Evolutionary conservation across 208 protist species (phyloP).

Genomic region (Trichomonas tenax): DNA sequence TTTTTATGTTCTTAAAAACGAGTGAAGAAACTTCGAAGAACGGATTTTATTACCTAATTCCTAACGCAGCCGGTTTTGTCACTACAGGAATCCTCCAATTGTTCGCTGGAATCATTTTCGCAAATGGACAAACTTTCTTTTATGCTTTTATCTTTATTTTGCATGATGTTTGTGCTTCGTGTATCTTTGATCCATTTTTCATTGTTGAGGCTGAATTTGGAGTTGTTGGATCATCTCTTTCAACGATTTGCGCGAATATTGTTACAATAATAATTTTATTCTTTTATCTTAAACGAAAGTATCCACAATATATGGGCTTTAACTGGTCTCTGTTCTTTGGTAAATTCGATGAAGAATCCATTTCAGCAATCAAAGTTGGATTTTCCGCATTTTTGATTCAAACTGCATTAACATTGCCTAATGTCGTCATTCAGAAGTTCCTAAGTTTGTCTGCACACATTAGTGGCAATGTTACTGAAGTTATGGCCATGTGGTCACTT

Average conservation of each 20-base stretch:
- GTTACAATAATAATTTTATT: not conserved
- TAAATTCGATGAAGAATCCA: not conserved
- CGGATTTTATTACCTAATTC: not conserved
- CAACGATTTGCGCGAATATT: not conserved
- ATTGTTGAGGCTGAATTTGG: not conserved
- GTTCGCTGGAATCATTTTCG: not conserved
- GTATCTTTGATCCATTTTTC: not conserved
- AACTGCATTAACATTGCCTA: not conserved
- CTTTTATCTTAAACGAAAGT: not conserved
- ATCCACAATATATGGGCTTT: not conserved
- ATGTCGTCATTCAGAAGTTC: not conserved
- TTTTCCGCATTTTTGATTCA: not conserved
- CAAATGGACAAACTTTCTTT: not conserved
- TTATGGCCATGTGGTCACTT: not conserved
- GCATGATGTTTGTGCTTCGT: not conserved
- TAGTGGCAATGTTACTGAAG: not conserved
- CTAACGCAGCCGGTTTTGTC: not conserved
- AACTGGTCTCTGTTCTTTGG: not conserved
- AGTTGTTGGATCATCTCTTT: not conserved
- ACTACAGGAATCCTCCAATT: not conserved
- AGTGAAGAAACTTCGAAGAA: too few relatives aligned
- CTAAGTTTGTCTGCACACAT: not conserved
- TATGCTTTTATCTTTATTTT: not conserved
- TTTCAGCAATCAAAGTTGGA: not conserved
- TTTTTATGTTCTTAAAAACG: not conserved